A percentile compares a stretch with the other conserved stretches of the same genome.
Conservation (phyloP, 139 green algal species). For the Nannochloris sp. region DNA sequence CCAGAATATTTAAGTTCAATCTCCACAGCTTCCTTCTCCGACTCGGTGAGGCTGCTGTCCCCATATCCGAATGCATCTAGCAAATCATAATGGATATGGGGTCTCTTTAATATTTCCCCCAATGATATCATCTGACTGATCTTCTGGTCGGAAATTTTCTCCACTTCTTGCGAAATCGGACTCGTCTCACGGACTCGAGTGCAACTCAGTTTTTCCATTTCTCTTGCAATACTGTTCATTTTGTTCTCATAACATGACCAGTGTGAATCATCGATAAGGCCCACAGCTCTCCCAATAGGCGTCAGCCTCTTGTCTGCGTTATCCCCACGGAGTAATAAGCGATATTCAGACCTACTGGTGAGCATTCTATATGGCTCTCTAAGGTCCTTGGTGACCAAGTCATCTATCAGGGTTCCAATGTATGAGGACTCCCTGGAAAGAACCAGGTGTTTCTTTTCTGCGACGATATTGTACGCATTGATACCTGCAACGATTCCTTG, state of each 20-base stretch:
- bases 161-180: slow-evolving; percentile 34
- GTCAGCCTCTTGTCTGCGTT: slow-evolving; percentile 92
- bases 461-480: slow-evolving; percentile 73
- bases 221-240: slow-evolving; percentile 51
- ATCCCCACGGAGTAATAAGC: slow-evolving; percentile 84
- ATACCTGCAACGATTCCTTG: slow-evolving; percentile 87
- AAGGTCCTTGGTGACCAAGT: slow-evolving; percentile 94
- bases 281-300: slow-evolving; percentile 70
- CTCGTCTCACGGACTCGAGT: slow-evolving; percentile 36
- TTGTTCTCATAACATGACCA: slow-evolving; percentile 62
- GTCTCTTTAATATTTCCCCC: slow-evolving; percentile 76
- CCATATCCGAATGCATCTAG: slow-evolving; percentile 49
- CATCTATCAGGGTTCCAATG: slow-evolving; percentile 91
- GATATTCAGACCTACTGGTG: slow-evolving; percentile 82
- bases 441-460: slow-evolving; percentile 32
- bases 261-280: slow-evolving; percentile 71
- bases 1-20: slow-evolving; percentile 95
- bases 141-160: slow-evolving; percentile 45
- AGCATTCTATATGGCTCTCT: slow-evolving; percentile 96
- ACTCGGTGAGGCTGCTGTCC: slow-evolving; percentile 8
- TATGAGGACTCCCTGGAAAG: slow-evolving; percentile 74
- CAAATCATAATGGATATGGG: slow-evolving; percentile 77
- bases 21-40: slow-evolving; percentile 80
- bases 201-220: slow-evolving; percentile 56
- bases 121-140: slow-evolving; percentile 42